Percentiles rank a stretch among this genome's conserved stretches.
Conservation (phyloP, 805 yeast genomes). For the Schwanniomyces yamadae region DNA sequence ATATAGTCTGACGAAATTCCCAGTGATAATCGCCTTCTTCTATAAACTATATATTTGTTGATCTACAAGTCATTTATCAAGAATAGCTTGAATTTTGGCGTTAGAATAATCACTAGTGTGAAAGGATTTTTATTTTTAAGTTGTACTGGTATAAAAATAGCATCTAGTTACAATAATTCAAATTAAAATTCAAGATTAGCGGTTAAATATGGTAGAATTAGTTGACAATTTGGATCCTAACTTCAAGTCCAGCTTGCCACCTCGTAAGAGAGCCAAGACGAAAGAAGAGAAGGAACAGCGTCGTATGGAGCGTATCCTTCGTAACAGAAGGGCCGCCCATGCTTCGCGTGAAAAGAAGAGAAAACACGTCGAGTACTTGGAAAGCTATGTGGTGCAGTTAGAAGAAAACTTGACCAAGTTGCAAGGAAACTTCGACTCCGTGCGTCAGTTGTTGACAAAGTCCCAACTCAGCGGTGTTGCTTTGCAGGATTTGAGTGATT, state of each 20-base stretch:
- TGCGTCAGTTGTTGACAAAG: conserved; percentile 10
- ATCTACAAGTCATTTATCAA: too few species aligned
- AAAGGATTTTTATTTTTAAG: too few species aligned
- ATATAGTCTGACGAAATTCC: too few species aligned
- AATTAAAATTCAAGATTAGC: too few species aligned
- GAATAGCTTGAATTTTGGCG: too few species aligned
- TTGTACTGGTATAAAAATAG: too few species aligned
- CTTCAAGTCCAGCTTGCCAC: conserved; percentile 64
- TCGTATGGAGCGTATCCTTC: conserved; percentile 83
- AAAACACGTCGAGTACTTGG: conserved; percentile 83
- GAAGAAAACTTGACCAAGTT: conserved; percentile 33
- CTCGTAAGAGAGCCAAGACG: conserved; percentile 95
- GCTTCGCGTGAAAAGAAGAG: conserved; percentile 96
- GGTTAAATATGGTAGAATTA: conserved; percentile 8
- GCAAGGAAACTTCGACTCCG: conserved; percentile 23
- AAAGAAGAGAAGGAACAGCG: conserved; percentile 97
- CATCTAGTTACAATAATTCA: too few species aligned
- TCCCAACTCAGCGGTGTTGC: conserved; percentile 9
- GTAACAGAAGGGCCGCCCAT: conserved; percentile 97
- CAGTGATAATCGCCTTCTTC: too few species aligned
- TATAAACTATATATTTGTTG: too few species aligned
- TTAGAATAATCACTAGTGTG: too few species aligned
- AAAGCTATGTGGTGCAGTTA: conserved; percentile 50
- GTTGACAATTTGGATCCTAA: conserved; percentile 13
- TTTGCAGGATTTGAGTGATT: conserved; percentile 15